These are phyloP conservation scores for Cutaneotrichosporon curvatum DNA, from an alignment of 1,284 basidiomycete genomes.

Conservation along the genomic window DNA sequence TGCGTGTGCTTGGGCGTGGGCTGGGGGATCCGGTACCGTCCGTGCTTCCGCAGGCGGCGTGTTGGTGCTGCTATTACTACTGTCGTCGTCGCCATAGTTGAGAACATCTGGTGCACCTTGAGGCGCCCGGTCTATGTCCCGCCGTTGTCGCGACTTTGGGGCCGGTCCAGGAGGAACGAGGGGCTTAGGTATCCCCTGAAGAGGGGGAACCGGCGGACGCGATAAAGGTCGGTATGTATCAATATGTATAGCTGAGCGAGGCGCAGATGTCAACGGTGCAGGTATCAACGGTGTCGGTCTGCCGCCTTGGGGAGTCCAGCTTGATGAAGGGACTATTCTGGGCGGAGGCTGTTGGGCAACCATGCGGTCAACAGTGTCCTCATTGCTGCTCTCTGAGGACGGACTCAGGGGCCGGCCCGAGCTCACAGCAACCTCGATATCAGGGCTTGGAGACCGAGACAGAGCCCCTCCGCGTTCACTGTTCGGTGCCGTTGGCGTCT, in stretches of 20 bases:
- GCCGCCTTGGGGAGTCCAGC: conserved; percentile 3
- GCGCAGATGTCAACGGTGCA: background rate
- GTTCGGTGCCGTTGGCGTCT: conserved; percentile 2
- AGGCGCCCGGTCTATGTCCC: conserved; percentile 8
- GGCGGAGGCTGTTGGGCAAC: conserved; percentile 6
- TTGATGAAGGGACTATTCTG: conserved; percentile 3
- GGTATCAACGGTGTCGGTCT: background rate
- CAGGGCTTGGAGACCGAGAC: conserved; percentile 12
- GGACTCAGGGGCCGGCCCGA: conserved; percentile 3
- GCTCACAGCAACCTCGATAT: conserved; percentile 21
- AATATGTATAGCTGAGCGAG: background rate
- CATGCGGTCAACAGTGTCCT: conserved; percentile 21
- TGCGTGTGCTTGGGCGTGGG: background rate
- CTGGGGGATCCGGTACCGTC: too few species aligned
- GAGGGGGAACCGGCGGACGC: background rate
- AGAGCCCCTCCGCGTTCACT: background rate
- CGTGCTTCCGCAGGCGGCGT: too few species aligned
- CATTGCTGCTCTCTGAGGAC: conserved; percentile 23
- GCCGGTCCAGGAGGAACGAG: too few species aligned
- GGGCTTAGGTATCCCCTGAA: too few species aligned
- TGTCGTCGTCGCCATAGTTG: conserved; percentile 22
- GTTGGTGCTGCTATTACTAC: too few species aligned
- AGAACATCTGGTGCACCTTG: background rate
- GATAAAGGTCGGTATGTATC: conserved; percentile 1
- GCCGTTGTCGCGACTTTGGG: background rate